A percentile compares a stretch with the other conserved stretches of the same genome.
These are phyloP conservation scores for Cicer judaicum DNA, from an alignment of 306 rosid genomes.

Conservation along the genomic window DNA sequence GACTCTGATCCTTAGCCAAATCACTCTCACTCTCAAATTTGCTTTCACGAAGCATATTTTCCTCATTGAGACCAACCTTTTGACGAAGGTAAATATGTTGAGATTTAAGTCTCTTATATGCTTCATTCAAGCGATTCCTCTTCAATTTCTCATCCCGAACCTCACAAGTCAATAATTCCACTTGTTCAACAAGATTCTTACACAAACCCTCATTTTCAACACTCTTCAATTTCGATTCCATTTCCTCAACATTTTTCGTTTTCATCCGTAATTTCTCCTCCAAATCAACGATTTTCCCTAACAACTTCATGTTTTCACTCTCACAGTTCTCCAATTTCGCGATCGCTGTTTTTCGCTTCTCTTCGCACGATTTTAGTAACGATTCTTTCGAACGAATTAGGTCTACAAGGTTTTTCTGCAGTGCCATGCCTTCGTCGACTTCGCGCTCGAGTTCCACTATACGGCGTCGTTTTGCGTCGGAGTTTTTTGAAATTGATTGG, in stretches of 20 bases:
- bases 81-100: conserved; percentile 63
- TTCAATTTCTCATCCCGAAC: conserved; percentile 60
- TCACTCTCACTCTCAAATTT: conserved; percentile 52
- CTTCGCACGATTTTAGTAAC: conserved; percentile 53
- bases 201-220: conserved; percentile 49
- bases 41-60: conserved; percentile 54
- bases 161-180: conserved; percentile 50
- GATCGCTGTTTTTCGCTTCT: conserved; percentile 44
- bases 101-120: conserved; percentile 74
- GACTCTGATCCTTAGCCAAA: conserved; percentile 45
- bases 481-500: conserved; percentile 50
- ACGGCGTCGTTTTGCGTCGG: conserved; percentile 49
- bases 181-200: conserved; percentile 45
- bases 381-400: conserved; percentile 54
- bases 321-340: conserved; percentile 46
- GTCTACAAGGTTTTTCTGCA: conserved; percentile 56
- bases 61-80: conserved; percentile 65
- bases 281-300: conserved; percentile 46
- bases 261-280: conserved; percentile 51
- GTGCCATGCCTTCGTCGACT: conserved; percentile 53
- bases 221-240: conserved; percentile 49
- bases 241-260: conserved; percentile 53
- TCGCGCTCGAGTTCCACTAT: conserved; percentile 55
- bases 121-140: conserved; percentile 46
- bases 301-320: conserved; percentile 52